Conservation (phyloP, 2,329 filamentous ascomycete species). For the Lasiodiplodia sp. region DNA sequence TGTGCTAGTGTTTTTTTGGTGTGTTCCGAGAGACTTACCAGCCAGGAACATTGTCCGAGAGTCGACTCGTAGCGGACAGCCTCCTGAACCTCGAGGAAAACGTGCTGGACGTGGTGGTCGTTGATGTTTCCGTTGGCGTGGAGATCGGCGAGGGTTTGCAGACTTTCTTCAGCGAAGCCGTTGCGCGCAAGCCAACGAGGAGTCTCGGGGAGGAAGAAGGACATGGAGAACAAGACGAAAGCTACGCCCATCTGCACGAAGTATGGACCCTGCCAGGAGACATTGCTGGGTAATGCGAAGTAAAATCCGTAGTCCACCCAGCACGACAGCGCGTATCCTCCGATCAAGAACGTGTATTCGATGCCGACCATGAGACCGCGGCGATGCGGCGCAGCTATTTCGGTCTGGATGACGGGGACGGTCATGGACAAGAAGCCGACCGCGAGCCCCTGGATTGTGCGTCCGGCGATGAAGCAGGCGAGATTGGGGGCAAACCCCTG, state of each 20-base stretch:
- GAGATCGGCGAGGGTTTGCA: slow-evolving; percentile 52
- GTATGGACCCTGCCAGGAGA: slow-evolving; percentile 45
- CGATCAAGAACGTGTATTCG: slow-evolving; percentile 49
- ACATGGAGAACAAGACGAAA: slow-evolving; percentile 45
- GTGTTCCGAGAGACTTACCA: slow-evolving; percentile 35
- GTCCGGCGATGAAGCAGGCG: slow-evolving; percentile 44
- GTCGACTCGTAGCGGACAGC: slow-evolving; percentile 48
- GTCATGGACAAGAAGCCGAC: slow-evolving; percentile 48
- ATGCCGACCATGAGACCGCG: slow-evolving; percentile 51
- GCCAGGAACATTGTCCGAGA: slow-evolving; percentile 45
- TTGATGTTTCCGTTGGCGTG: slow-evolving; percentile 47
- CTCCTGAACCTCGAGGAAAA: slow-evolving; percentile 49
- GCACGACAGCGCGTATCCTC: slow-evolving; percentile 51
- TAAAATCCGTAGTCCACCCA: slow-evolving; percentile 51
- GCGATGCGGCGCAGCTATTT: slow-evolving; percentile 47
- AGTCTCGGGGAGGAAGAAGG: slow-evolving; percentile 49
- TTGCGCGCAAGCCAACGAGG: slow-evolving; percentile 53
- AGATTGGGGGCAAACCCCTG: slow-evolving; percentile 48
- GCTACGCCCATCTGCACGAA: slow-evolving; percentile 45
- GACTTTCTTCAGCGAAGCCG: slow-evolving; percentile 48
- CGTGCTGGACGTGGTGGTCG: slow-evolving; percentile 46
- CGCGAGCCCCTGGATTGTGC: slow-evolving; percentile 46
- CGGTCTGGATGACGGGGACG: slow-evolving; percentile 47
- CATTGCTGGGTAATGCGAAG: slow-evolving; percentile 43
- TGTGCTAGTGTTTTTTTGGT: not conserved